Evolutionary conservation across 768 basidiomycete genomes (phyloP), one percentile per base, ranked within the genome.

Genomic region (Lentinula edodes): DNA sequence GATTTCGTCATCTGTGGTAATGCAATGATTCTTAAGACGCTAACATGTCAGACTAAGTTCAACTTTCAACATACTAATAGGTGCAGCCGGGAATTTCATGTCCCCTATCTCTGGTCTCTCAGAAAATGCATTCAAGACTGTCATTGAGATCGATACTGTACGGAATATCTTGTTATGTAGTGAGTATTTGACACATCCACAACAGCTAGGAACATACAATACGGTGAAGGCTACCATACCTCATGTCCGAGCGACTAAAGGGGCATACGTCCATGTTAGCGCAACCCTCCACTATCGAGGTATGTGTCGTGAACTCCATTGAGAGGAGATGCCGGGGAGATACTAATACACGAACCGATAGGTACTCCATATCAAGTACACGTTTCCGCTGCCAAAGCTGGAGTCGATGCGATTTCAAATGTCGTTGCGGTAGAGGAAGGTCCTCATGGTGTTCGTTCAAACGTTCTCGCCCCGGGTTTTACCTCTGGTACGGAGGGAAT

Each of bases 81-180:
- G 93, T 64, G 95, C 95, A 43, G 96, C 96, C 62, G 96, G 96
- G 2, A 99, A 98, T 76, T 99, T 98, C 76, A 80, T 99, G 34
- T 89, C 90, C 1, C 89, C 94, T 13, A 92, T 96, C 61, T 83
- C 85, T 42, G 83, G 81, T 1, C 80, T 97, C 62, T 94, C 92
- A 2, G 87, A 90, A 70, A 95, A 93, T 68, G 96, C 87, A 2
- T 98, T 98, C 80, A 83, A 79, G 70, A 94, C 95, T 0, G 95
- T 98, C 39, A 79, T 98, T 61, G 92, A 94, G 70, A 98, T 98
- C 67, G 96, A 98, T 74, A 89, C 92, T 13, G 92, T 91, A 69
- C 57, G 55, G 4, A 36, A 13, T 50, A 8, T 35, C 32, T 57
- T 56, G 15, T 28, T 5, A 39, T 7, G n/a, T 9, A 20, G 0